Conservation (phyloP, 176 grass and related monocot genomes). For the Pharus latifolius region DNA sequence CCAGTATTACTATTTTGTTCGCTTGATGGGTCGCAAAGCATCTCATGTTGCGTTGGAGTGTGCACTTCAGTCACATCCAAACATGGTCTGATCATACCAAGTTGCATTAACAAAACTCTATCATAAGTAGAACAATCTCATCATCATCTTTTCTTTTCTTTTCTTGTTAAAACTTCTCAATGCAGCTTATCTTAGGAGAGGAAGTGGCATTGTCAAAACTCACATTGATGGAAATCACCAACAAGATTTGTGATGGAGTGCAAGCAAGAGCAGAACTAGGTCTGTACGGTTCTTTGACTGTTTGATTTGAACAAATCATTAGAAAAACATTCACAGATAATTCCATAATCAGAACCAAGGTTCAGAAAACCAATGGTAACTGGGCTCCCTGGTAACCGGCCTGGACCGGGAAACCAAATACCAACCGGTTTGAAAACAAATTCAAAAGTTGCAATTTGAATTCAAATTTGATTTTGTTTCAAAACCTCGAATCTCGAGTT, state of each 20-base stretch:
- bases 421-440: too few species aligned
- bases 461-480: too few species aligned
- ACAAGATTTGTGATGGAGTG: conserved; percentile 65
- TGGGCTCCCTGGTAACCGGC: too few species aligned
- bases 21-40: conserved; percentile 61
- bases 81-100: conserved; percentile 46
- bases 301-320: background rate
- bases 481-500: too few species aligned
- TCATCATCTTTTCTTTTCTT: background rate
- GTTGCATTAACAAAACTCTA: background rate
- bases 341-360: too few species aligned
- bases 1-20: conserved; percentile 76
- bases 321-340: too few species aligned
- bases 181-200: conserved; percentile 66
- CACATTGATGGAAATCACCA: conserved; percentile 57
- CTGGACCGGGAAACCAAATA: too few species aligned
- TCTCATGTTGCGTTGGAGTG: conserved; percentile 73
- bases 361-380: too few species aligned
- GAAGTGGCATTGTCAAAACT: conserved; percentile 75
- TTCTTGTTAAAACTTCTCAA: background rate
- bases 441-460: too few species aligned
- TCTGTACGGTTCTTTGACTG: background rate
- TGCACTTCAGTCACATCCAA: conserved; percentile 73
- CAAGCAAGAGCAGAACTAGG: conserved; percentile 69
- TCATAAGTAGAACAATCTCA: background rate